Percentiles rank a stretch among this genome's conserved stretches.
Conservation (phyloP, 768 basidiomycete genomes). For the Polyporus arcularius region DNA sequence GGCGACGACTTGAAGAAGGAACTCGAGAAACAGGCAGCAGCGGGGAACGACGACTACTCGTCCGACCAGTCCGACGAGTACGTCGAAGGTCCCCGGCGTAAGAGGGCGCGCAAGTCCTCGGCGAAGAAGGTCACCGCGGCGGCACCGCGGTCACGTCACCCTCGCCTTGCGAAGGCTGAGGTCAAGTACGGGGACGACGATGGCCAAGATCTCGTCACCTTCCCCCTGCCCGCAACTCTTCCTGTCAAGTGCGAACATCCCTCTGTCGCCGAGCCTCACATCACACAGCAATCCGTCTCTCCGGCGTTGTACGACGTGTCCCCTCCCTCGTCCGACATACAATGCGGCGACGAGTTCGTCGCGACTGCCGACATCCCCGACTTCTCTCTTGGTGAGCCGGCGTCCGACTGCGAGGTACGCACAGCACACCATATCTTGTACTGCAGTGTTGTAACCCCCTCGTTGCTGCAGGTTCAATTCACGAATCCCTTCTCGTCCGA, state of each 20-base stretch:
- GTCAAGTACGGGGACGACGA: conserved; percentile 3
- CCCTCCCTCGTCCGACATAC: not conserved
- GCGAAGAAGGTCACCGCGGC: not conserved
- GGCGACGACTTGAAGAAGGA: conserved; percentile 30
- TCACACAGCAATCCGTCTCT: not conserved
- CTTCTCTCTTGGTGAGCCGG: conserved; percentile 7
- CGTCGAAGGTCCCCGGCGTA: not conserved
- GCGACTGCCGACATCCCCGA: conserved; percentile 17
- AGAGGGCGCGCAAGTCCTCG: not conserved
- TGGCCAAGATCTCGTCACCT: not conserved
- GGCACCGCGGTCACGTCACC: not conserved
- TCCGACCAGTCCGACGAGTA: conserved; percentile 9
- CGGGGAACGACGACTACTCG: not conserved
- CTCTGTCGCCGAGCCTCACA: no score
- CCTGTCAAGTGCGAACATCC: not conserved
- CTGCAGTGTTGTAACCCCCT: not conserved
- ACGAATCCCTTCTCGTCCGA: conserved; percentile 4
- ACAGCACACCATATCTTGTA: no score
- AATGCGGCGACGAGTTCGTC: conserved; percentile 3
- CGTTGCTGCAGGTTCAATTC: not conserved
- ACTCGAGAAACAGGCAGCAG: conserved; percentile 6
- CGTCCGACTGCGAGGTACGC: conserved; percentile 2
- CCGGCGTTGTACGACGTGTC: not conserved
- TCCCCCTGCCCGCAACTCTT: not conserved
- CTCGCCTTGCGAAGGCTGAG: not conserved